Evolutionary conservation across 495 filamentous ascomycete genomes (phyloP), one percentile per base, ranked within the genome.

Genomic region (Physcia stellaris): DNA sequence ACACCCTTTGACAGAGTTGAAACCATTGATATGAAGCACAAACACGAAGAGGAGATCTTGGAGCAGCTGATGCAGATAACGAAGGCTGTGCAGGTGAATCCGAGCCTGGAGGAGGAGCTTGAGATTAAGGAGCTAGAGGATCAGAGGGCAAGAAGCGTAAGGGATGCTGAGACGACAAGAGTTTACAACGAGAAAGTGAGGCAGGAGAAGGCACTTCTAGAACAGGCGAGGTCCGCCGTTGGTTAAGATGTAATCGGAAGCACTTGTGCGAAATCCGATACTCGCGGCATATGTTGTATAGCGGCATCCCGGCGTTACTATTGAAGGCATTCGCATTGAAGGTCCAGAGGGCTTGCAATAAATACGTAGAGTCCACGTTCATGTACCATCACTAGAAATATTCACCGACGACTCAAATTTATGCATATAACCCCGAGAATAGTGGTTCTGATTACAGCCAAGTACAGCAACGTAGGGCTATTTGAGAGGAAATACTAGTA

Each of bases 51-150:
- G 9, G 60, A 74, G 33, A 95, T 98, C 42, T 71, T 84, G 46
- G 54, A 60, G 4, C 63, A 77, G 39, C 68, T 98, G 20, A 51
- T 86, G 41, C 56, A 63, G 16, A 59, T 77, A 51, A 94, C 85
- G 0, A 72, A 72, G 3, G 86, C 83, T 7, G 59, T 64, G 34
- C 60, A 60, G 16, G 56, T 94, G 2, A 43, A 63, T 17, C 60
- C 77, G 17, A 73, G 73, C 5, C 54, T 67, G 7, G 68, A 73
- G 45, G 83, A 94, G 43, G 48, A 67, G 50, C 56, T 51, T 12
- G 63, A 80, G 55, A 39, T 81, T 46, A 49, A 57, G 42, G 67
- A 78, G 42, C 51, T 83, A 29, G 71, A 75, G 41, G 71, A 74
- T 40, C 62, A 77, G 48, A 50, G 57, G 28, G 60, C 58, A 45